Percentiles rank a stretch among this genome's conserved stretches.
Conservation (phyloP, 1,284 basidiomycete species). For the Tylopilus sp. region DNA sequence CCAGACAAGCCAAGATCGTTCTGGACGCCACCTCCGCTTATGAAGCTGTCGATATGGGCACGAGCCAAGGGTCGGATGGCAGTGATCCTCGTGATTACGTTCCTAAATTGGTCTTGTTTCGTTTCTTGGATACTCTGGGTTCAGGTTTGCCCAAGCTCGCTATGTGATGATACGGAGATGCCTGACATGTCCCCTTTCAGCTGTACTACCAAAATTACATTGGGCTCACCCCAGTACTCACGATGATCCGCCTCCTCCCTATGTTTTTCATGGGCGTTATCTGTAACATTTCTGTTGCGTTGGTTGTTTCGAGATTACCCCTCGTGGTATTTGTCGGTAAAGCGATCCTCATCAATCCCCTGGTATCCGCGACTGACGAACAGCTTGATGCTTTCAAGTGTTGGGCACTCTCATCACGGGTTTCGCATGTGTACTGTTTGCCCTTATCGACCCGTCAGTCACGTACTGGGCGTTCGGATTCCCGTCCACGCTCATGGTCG, state of each 20-base stretch:
- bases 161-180: neutral
- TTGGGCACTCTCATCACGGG: slow-evolving; percentile 61
- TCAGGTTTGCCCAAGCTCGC: slow-evolving; percentile 34
- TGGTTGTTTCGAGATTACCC: slow-evolving; percentile 55
- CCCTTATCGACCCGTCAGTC: slow-evolving; percentile 56
- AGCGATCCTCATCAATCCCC: slow-evolving; percentile 13
- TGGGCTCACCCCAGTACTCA: slow-evolving; percentile 52
- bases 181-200: slow-evolving; percentile 31
- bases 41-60: slow-evolving; percentile 59
- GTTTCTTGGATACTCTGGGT: slow-evolving; percentile 47
- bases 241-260: slow-evolving; percentile 77
- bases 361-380: neutral
- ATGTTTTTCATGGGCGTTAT: slow-evolving; percentile 68
- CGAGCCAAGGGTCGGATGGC: slow-evolving; percentile 60
- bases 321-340: slow-evolving; percentile 55
- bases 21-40: slow-evolving; percentile 56
- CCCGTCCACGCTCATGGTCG: slow-evolving; percentile 67
- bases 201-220: slow-evolving; percentile 69
- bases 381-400: slow-evolving; percentile 30
- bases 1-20: slow-evolving; percentile 19
- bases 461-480: slow-evolving; percentile 82
- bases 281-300: slow-evolving; percentile 67
- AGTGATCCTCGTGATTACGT: slow-evolving; percentile 55
- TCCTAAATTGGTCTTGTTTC: slow-evolving; percentile 63
- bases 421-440: slow-evolving; percentile 67